Evolutionary conservation across 805 yeast species (phyloP).

Genomic region (Suhomyces sp.): DNA sequence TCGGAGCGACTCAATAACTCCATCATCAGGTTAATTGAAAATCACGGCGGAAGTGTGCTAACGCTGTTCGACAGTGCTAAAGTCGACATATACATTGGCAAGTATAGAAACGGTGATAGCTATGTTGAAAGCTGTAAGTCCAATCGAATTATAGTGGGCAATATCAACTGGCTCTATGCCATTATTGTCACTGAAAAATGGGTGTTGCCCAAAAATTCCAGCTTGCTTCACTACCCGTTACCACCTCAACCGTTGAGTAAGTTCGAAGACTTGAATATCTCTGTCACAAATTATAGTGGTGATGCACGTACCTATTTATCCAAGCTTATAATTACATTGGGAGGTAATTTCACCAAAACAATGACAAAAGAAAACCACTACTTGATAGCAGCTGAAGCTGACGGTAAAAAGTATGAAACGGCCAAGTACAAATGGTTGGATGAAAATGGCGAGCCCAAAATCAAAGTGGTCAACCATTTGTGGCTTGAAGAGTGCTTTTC

Average conservation of each 20-base stretch:
- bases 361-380: conserved; percentile 66
- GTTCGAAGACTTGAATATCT: conserved; percentile 53
- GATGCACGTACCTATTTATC: conserved; percentile 76
- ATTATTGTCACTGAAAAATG: conserved; percentile 56
- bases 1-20: conserved; percentile 41
- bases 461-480: conserved; percentile 68
- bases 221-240: conserved; percentile 70
- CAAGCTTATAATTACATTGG: conserved; percentile 59
- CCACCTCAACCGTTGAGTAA: conserved; percentile 51
- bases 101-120: conserved; percentile 55
- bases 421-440: conserved; percentile 60
- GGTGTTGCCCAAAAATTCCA: conserved; percentile 50
- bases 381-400: conserved; percentile 62
- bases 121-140: conserved; percentile 46
- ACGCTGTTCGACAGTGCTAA: conserved; percentile 14
- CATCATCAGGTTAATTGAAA: conserved; percentile 43
- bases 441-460: conserved; percentile 19
- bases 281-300: conserved; percentile 81
- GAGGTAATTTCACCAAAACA: conserved; percentile 73
- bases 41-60: conserved; percentile 54
- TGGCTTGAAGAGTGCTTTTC: conserved; percentile 85
- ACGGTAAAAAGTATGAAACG: conserved; percentile 74
- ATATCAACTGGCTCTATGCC: conserved; percentile 71
- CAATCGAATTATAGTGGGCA: conserved; percentile 52
- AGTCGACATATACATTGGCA: conserved; percentile 54